Evolutionary conservation across 352 stramenopile genomes (phyloP).

Genomic region (Blastocystis sp.): DNA sequence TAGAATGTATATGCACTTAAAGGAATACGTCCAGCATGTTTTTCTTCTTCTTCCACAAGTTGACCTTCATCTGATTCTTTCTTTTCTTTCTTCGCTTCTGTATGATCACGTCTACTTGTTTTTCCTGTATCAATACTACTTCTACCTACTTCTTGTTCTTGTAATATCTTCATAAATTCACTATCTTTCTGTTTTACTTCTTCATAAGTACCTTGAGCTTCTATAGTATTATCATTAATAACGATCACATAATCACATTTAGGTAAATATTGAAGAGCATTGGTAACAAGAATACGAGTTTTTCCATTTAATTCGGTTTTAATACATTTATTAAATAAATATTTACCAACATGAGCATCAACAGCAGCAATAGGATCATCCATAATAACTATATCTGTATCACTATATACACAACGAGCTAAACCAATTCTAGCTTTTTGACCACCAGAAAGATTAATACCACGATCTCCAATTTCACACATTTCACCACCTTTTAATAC

Average conservation of each 20-base stretch:
- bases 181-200: conserved; percentile 44
- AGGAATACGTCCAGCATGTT: conserved; percentile 9
- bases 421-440: conserved; percentile 51
- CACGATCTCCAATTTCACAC: conserved; percentile 61
- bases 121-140: neutral
- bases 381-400: conserved; percentile 46
- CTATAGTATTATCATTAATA: conserved; percentile 45
- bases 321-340: conserved; percentile 54
- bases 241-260: conserved; percentile 49
- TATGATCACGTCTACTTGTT: neutral
- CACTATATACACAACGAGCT: conserved; percentile 47
- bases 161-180: neutral
- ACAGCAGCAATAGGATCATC: conserved; percentile 46
- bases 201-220: conserved; percentile 48
- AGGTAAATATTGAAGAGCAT: conserved; percentile 50
- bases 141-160: neutral
- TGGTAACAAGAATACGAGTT: conserved; percentile 51
- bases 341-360: conserved; percentile 48
- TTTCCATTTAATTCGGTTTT: conserved; percentile 49
- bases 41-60: conserved; percentile 1
- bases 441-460: conserved; percentile 52
- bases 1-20: conserved; percentile 26
- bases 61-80: neutral
- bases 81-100: neutral
- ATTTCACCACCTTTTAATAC: conserved; percentile 56